Base-by-base conservation (phyloP, 352 stramenopile species). In the Pythium vanterpoolii region DNA sequence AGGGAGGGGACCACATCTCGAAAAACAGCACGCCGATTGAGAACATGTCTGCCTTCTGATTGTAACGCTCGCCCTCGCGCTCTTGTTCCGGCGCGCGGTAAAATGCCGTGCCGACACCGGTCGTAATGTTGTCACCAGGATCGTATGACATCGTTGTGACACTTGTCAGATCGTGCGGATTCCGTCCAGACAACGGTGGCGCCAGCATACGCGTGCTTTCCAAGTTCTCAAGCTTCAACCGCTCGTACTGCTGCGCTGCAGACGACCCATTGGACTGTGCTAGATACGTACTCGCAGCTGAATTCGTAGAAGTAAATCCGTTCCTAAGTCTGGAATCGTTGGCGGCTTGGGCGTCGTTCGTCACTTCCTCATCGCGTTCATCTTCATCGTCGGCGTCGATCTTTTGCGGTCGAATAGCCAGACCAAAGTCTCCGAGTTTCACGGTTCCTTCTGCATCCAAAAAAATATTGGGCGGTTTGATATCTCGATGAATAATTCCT, bases 61-160 rank as follows among this genome's bases (percentile, higher is more conserved):
- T 97, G 79, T 86, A 96, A 5, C 76, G 76, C 66, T 92, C 79
- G 18, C 86, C 80, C 66, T 93, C 75, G 60, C 79, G 81, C 70
- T 97, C 91, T 60, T 98, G 93, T 60, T 98, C 96, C 4, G 95
- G 93, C 11, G 96, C 95, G 24, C 94, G 86, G 68, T 99, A 99
- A 52, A 98, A 97, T 8, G 93, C 86, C 7, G 96, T 99, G 1
- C 95, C 96, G 13, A 98, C 95, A 33, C 96, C 96, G 26, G 89
- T 85, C 48, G 96, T 98, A 56, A 98, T 97, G 47, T 75, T 71
- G 36, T 79, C 72, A 44, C 55, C 64, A 24, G 49, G 53, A 64
- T 85, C 69, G 24, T 68, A 69, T n/a, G 79, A 90, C 57, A 79
- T 78, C 13, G 77, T 87, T 18, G 77, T 85, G 55, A 82, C 73